Base-by-base conservation (phyloP, 2,329 filamentous ascomycete species). In the Alternaria sp. region DNA sequence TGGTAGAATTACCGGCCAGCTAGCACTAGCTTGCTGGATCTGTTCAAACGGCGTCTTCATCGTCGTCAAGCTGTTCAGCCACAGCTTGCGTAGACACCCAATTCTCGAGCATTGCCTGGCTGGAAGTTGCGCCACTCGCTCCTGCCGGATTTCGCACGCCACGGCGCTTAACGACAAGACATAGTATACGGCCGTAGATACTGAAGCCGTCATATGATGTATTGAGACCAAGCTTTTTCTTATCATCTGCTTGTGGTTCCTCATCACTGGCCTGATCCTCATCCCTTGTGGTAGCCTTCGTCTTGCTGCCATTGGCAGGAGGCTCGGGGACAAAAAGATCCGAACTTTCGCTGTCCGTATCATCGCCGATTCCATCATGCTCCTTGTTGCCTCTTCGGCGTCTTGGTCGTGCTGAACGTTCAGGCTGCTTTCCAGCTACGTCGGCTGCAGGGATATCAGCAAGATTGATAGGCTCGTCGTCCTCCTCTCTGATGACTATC, bases 141-240 rank as follows among this genome's bases (percentile, higher is more conserved):
- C 68, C 69, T 41, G 69, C 47, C 21, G 63, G 58, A 25, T 60
- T 65, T 20, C 73, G 72, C 9, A 60, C 67, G 51, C 84, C 86
- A 68, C 89, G 90, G 65, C 91, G 89, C 77, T 91, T 92, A 79
- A 99, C 90, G 9, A 99, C 91, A 62, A 99, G 85, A 80, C 94
- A 98, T 25, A 99, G 84, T 50, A 97, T 93, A 71, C 93, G 91
- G 11, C 96, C 94, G 81, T 97, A 97, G 75, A 99, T 97, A 72
- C 91, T 92, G 81, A 98, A 98, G 9, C 96, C 95, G 74, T 98
- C 94, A 81, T 98, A 99, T 14, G 89, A 90, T 25, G 95, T 96
- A 65, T 91, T 90, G 83, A 97, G 88, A 20, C 87, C 88, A 71
- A 97, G 82, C 79, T 97, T 98, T 84, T 99, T 97, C 82, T 97